Evolutionary conservation across 2,329 filamentous ascomycete species (phyloP), one percentile per base, ranked within the genome.

Genomic region (Knoxdaviesia capensis): DNA sequence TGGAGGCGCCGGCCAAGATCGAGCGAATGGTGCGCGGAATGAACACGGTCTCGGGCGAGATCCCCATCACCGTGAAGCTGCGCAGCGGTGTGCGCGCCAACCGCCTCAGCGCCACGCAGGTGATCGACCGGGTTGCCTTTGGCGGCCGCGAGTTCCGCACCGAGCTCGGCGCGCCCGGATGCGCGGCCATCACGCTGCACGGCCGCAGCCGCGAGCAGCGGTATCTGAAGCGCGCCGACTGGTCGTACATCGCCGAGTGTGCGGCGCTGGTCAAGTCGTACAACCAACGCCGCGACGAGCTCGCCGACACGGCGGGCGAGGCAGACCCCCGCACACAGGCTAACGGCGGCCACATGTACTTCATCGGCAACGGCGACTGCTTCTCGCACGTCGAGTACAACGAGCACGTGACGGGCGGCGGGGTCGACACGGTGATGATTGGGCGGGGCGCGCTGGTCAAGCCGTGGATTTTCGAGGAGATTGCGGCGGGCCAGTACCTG

Each of bases 381-480:
- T 94, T 84, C 63, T 94, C 86, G 5, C 86, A 96, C 57, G 63
- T 77, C 32, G 86, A 96, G 56, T 96, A 96, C 63, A 76, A 76
- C 48, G 64, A 77, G 44, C 77, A 90, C 53, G 66, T 96, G 35
- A 68, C 79, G 39, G 71, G 88, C 45, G 71, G 83, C 34, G 73
- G 74, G 39, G 86, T 96, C 38, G 88, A 96, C 62, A 77, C 77
- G n/a, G 82, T 94, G 55, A 96, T 98, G 90, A 76, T 96, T 46
- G 90, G 79, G n/a, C 82, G 90, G 46, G 90, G 90, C 44, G 90
- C 90, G 7, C 71, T 98, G 45, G 84, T 96, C 62, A 98, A 98
- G 63, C 90, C 90, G 1, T 98, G 90, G 90, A 68, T 98, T 47
- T 98, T 96, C 55, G 90, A 98, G 59, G 90, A 98, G 60, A 96